Conservation (phyloP, 225 moss, liverwort and hornwort species). For the Polytrichum commune region DNA sequence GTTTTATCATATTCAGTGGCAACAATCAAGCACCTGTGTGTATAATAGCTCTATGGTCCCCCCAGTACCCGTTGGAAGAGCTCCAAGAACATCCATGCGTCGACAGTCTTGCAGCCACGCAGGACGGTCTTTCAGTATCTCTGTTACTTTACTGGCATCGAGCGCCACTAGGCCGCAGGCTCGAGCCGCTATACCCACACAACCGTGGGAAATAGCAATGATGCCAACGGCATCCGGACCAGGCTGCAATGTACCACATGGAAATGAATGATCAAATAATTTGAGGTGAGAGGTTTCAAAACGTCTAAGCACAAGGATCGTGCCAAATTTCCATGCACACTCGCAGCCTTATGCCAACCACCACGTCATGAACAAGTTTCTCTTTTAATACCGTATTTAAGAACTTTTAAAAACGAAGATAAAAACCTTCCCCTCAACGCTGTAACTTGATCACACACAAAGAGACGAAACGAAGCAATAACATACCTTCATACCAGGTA, state of each 20-base stretch:
- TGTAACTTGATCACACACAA: neutral
- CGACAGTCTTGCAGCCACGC: slow-evolving; percentile 97
- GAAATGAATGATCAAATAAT: neutral
- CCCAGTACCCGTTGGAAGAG: slow-evolving; percentile 81
- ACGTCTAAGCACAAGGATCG: no score
- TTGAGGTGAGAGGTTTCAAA: no score
- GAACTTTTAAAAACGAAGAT: neutral
- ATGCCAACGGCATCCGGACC: slow-evolving; percentile 99
- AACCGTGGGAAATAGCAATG: slow-evolving; percentile 99
- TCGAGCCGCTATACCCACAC: slow-evolving; percentile 99
- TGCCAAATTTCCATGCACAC: no score
- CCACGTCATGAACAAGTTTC: no score
- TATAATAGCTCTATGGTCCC: slow-evolving; percentile 90
- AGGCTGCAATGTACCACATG: slow-evolving; percentile 60
- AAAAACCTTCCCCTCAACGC: neutral
- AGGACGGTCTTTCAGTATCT: slow-evolving; percentile 94
- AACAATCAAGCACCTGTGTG: slow-evolving; percentile 56
- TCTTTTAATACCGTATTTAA: neutral
- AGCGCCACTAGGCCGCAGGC: slow-evolving; percentile 99
- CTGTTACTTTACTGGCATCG: slow-evolving; percentile 93
- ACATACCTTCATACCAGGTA: slow-evolving; percentile 99
- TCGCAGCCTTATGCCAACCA: no score
- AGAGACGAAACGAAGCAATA: neutral
- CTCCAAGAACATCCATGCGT: slow-evolving; percentile 85
- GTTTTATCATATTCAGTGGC: neutral